Evolutionary conservation across 2,329 filamentous ascomycete species (phyloP), one percentile per base, ranked within the genome.

Genomic region (Hymenoscyphus fructigenus): DNA sequence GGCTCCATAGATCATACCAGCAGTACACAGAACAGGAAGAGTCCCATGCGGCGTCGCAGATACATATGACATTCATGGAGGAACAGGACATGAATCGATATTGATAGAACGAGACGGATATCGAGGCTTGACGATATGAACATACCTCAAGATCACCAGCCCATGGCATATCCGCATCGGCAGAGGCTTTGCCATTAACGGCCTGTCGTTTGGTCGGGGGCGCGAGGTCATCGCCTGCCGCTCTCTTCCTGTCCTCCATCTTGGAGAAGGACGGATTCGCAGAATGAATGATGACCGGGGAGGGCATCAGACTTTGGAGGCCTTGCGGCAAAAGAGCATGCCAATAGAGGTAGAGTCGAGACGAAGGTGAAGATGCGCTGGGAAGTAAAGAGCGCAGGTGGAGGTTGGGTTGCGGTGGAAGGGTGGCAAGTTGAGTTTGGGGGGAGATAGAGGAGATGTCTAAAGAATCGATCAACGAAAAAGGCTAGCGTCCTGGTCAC

Each of bases 221-320:
- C 70, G 91, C 91, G 75, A 91, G 83, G 72, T 97, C 92, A 78
- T 95, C 91, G 75, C 90, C 85, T 76, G 93, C 91, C 76, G 93
- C 91, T 87, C 95, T 89, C 87, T 99, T 99, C 87, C 95, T 92
- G 84, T 98, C 95, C 86, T 99, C 95, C 94, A 98, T 99, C 87
- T 95, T 97, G 83, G 88, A 84, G 81, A 91, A 85, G 85, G 88
- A 88, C 82, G 92, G 90, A 84, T 91, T 87, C 86, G 88, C 87
- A 84, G 89, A 85, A 77, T 81, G 79, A 79, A 89, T 84, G 81
- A 91, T 90, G 82, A 68, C 69, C 66, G 73, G 70, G 66, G 91
- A 88, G 86, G 91, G 86, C 92, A 96, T 96, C 85, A 92, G 91
- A 89, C 85, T 82, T 81, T 79, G 80, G 78, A 78, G 74, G 78